Base-by-base conservation (phyloP, 2,329 filamentous ascomycete genomes). In the Zymoseptoria brevis region DNA sequence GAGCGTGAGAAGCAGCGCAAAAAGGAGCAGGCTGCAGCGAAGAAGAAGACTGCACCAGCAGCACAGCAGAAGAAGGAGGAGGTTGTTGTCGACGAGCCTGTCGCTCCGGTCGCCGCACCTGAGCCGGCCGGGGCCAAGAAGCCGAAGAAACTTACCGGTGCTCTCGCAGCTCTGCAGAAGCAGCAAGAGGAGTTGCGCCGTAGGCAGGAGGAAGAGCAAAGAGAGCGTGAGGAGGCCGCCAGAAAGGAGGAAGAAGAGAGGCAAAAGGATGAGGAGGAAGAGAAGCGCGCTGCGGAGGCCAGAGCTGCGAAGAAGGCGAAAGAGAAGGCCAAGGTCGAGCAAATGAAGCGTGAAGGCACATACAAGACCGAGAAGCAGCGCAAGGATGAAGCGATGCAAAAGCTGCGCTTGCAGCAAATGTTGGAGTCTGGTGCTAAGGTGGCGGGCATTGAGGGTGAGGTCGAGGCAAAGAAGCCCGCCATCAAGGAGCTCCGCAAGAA, bases 1-100 rank as follows among this genome's bases (percentile, higher is more conserved):
- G 94, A 99, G 79, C 86, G 90, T 62, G 94, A 99, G 80, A 99
- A 99, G 85, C 89, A 94, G 78, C 83, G 92, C 67, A 99, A 99
- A 80, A 99, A 92, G 85, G 94, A 99, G 76, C 88, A 97, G 87
- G 90, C 90, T 65, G 86, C 71, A n/a, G 64, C 88, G 26, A 90
- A 92, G 79, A 96, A 96, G 81, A 96, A 94, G 78, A 76, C 81
- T 29, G 69, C 77, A 35, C 62, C 75, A 45, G 77, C 68, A 26
- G 50, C 60, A 19, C 58, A 60, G 21, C 69, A 69, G 60, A 57
- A 67, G 56, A 71, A 71, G 29, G 68, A 68, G 60, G 55, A 61
- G 8, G 68, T 70, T 55, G 56, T 62, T 73, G 59, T 63, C 8
- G 81, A 88, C 64, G 35, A 45, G 13, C 35, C 35, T 45, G 77